Conservation (phyloP, 2,329 filamentous ascomycete species). For the Alternaria angustiovoidea region DNA sequence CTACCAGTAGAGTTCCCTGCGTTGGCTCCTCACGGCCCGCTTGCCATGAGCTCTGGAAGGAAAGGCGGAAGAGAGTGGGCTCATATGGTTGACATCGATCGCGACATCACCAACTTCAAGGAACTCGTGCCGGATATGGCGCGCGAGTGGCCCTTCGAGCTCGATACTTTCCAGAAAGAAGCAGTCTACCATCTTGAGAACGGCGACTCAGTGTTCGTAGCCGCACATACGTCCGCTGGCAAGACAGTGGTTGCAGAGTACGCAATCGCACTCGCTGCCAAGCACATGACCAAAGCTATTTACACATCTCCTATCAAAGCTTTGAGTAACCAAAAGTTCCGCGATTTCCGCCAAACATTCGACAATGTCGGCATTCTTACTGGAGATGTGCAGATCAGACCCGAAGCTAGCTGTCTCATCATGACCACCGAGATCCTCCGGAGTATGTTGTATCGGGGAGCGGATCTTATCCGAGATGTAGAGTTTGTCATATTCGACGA, state of each 20-base stretch:
- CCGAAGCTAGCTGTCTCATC: slow-evolving; percentile 96
- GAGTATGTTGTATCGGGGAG: slow-evolving; percentile 97
- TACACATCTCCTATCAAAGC: slow-evolving; percentile 99
- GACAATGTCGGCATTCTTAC: slow-evolving; percentile 97
- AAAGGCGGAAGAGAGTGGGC: slow-evolving; percentile 90
- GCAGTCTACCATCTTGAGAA: slow-evolving; percentile 96
- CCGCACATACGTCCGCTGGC: slow-evolving; percentile 94
- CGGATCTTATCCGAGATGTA: slow-evolving; percentile 94
- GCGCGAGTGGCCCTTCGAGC: slow-evolving; percentile 92
- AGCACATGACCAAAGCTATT: slow-evolving; percentile 99
- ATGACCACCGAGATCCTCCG: slow-evolving; percentile 99
- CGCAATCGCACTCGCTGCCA: slow-evolving; percentile 93
- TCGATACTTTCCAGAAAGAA: slow-evolving; percentile 98
- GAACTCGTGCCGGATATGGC: slow-evolving; percentile 97
- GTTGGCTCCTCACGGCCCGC: slow-evolving; percentile 80
- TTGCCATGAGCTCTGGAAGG: slow-evolving; percentile 74
- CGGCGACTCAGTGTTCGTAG: slow-evolving; percentile 97
- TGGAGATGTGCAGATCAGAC: slow-evolving; percentile 96
- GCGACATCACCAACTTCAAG: slow-evolving; percentile 90
- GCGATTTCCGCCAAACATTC: slow-evolving; percentile 89
- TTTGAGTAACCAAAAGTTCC: slow-evolving; percentile 97
- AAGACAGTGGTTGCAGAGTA: slow-evolving; percentile 99
- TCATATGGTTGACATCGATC: slow-evolving; percentile 96
- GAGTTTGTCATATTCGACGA: slow-evolving; percentile 99
- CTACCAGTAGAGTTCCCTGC: slow-evolving; percentile 93